These are phyloP conservation scores for Rhodotorula sp. DNA, from an alignment of 1,284 basidiomycete genomes.

Conservation along the genomic window DNA sequence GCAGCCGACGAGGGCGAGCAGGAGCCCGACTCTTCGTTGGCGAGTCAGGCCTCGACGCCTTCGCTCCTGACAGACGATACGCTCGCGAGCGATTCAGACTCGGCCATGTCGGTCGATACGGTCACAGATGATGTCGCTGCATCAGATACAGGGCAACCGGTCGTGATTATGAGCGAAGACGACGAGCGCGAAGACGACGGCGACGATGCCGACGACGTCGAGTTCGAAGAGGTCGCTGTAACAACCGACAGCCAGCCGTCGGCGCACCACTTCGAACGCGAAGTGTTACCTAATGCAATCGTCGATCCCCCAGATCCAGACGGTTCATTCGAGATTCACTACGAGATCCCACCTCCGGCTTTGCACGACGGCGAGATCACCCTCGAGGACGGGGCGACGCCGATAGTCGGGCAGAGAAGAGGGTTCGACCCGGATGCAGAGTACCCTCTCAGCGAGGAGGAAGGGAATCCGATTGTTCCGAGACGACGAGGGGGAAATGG, in stretches of 20 bases:
- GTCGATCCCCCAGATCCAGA: constrained; percentile 7
- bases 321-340: constrained; percentile 26
- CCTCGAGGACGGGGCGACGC: constrained; percentile 5
- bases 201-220: constrained; percentile 21
- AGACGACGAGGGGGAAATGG: not conserved
- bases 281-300: not conserved
- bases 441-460: constrained; percentile 24
- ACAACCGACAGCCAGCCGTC: not conserved
- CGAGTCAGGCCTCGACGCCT: constrained; percentile 5
- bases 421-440: constrained; percentile 36
- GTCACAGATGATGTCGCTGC: not conserved
- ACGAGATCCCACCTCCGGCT: constrained; percentile 20
- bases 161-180: not conserved
- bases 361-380: constrained; percentile 17
- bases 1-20: not conserved
- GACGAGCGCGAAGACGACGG: constrained; percentile 5
- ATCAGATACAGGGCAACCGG: not conserved
- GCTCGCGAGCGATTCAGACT: not conserved
- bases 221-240: constrained; percentile 30
- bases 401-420: constrained; percentile 11
- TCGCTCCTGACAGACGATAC: constrained; percentile 4
- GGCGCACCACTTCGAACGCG: not conserved
- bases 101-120: constrained; percentile 23
- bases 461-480: not conserved
- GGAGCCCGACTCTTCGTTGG: not conserved